Evolutionary conservation across 257 asterid genomes (phyloP), one percentile per base, ranked within the genome.

Genomic region (Parsonsia alboflavescens): DNA sequence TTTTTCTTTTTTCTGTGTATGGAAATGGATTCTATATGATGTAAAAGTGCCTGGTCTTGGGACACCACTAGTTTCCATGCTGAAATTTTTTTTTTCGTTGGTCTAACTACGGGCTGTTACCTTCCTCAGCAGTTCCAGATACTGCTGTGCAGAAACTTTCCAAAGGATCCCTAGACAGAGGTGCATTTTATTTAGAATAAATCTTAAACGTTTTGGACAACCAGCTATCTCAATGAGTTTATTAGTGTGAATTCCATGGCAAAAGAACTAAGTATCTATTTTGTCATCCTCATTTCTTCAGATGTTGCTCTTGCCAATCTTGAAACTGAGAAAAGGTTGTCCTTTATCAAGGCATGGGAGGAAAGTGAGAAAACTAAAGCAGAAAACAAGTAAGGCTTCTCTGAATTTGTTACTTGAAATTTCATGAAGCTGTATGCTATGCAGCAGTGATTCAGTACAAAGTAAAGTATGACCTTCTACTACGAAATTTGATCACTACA

Each of bases 271-370:
- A 39, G 62, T 8, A n/a, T n/a, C 68, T 69, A 46, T 67, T 48
- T 52, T 82, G 68, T 73, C 72, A 73, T 6, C 71, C 62, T 58
- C 44, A 19, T 49, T 10, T 72, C 58, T 79, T 39, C 83, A 92
- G 98, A 92, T 85, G 75, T 85, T 80, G 93, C 93, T 81, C 96
- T 92, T 46, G 88, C 98, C 30, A 80, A 88, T 84, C 86, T 92
- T 75, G 89, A 82, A 53, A 82, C 72, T 15, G 94, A 92, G 24
- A 92, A 92, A 85, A 88, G 72, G 73, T 33, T 74, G 73, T 88
- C 97, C 6, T 89, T 79, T 76, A 75, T 90, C 74, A 89, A 88
- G 83, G 98, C 98, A 54, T 92, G 97, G 98, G 98, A 90, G 78
- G 97, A 92, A 30, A 81, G 85, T 58, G 97, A 90, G 78, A 90